phyloP scores from a whole-genome alignment of 78 protist species.

The Mastigamoeba balamuthi region DNA sequence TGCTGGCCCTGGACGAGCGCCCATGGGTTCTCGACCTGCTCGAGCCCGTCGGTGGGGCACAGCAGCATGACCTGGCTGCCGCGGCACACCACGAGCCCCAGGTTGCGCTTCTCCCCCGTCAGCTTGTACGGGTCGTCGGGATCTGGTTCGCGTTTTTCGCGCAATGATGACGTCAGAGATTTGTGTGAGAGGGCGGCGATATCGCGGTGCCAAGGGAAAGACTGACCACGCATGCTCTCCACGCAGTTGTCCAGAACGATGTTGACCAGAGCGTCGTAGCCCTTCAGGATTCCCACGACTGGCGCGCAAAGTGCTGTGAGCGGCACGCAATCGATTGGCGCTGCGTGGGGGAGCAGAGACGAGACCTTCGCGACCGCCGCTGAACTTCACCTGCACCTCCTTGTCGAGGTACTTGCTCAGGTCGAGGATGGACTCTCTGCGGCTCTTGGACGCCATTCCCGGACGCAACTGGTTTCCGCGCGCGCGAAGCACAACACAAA shows the following conservation, averaged over 20 bases:
- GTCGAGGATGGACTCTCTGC: conserved; percentile 55
- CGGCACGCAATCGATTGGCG: neutral
- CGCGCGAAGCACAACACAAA: too few species aligned
- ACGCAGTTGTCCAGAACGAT: conserved; percentile 33
- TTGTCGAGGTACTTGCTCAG: conserved; percentile 40
- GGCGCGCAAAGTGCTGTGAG: neutral
- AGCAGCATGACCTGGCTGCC: conserved; percentile 66
- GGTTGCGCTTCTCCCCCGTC: conserved; percentile 34
- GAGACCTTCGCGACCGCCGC: conserved; percentile 63
- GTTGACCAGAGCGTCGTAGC: conserved; percentile 55
- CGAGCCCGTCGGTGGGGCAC: conserved; percentile 52
- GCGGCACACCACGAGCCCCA: conserved; percentile 59
- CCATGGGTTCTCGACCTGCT: conserved; percentile 38
- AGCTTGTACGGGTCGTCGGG: conserved; percentile 42
- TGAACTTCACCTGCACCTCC: conserved; percentile 45
- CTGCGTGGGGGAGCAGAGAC: neutral
- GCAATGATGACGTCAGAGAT: too few species aligned
- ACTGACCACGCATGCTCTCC: conserved; percentile 15
- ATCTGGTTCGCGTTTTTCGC: too few species aligned
- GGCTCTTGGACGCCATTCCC: neutral
- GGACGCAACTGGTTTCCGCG: too few species aligned
- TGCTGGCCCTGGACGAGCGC: too few species aligned
- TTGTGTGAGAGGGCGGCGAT: too few species aligned
- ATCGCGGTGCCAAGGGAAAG: neutral
- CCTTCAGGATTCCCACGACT: conserved; percentile 59